Conservation (phyloP, 345 rosid species). For the Gossypium turneri region DNA sequence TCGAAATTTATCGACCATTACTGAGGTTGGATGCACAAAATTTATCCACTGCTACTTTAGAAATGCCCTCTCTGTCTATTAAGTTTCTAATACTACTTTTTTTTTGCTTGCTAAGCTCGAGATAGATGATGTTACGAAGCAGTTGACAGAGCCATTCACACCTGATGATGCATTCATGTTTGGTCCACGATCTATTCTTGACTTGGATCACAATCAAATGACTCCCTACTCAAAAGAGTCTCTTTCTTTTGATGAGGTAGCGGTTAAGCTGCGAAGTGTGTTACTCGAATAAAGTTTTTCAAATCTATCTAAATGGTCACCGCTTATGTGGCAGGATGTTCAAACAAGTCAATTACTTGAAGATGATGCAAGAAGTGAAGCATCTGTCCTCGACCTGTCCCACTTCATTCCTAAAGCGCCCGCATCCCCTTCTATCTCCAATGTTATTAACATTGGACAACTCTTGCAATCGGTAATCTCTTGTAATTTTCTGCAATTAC, state of each 20-base stretch:
- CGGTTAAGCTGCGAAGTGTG: no score
- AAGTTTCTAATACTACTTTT: conserved; percentile 8
- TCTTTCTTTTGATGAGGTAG: conserved; percentile 82
- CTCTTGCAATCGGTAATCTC: conserved; percentile 80
- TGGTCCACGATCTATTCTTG: conserved; percentile 46
- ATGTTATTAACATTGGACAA: conserved; percentile 79
- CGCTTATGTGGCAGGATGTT: conserved; percentile 50
- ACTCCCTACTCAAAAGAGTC: conserved; percentile 61
- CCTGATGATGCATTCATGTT: conserved; percentile 85
- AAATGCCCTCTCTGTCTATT: conserved; percentile 1
- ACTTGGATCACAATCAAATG: conserved; percentile 42
- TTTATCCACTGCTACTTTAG: no score
- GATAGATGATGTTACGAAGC: conserved; percentile 54
- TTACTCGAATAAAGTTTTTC: not conserved
- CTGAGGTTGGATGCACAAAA: conserved; percentile 43
- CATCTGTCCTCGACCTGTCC: conserved; percentile 53
- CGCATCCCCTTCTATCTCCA: conserved; percentile 31
- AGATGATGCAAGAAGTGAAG: conserved; percentile 70
- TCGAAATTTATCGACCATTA: conserved; percentile 42
- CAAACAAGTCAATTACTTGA: conserved; percentile 44
- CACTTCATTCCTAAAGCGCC: conserved; percentile 50
- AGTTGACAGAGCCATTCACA: conserved; percentile 68
- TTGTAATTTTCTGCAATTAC: not conserved
- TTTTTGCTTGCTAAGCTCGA: conserved; percentile 45
- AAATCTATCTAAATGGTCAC: not conserved